Base-by-base conservation (phyloP, 495 filamentous ascomycete species). In the Penicillium canariense region DNA sequence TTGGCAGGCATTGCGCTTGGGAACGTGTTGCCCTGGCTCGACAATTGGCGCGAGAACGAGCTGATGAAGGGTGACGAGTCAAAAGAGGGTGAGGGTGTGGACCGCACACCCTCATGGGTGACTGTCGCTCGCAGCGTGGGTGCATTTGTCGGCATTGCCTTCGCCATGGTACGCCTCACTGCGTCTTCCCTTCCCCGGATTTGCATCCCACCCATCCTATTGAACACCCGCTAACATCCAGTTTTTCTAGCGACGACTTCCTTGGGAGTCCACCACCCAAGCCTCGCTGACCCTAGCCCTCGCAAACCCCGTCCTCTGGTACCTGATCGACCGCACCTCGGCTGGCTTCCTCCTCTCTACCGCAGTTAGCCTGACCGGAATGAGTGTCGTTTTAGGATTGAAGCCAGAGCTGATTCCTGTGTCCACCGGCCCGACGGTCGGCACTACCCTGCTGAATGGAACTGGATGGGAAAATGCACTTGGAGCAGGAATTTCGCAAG, bases 231-330 rank as follows among this genome's bases (percentile, higher is more conserved):
- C 43, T 35, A 36, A 49, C 53, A n/a, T 49, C 27, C 11, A 28
- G 50, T 39, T 51, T 63, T 35, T 60, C 48, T 65, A 94, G 87
- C 84, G 94, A 44, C 86, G 84, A 67, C 83, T 95, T 18, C 89
- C 90, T 11, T 98, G 94, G 94, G 79, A 92, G 65, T 97, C 94
- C 26, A 96, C 90, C 4, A 84, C 95, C 7, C 94, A 98, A 71
- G 86, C 92, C 43, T 96, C 94, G 3, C 65, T 96, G 5, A 95
- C 92, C 1, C 85, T 98, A 8, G 89, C 92, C 3, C 85, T 97
- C 48, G 90, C 86, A 5, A 98, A 97, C 64, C 92, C 94, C 3
- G 89, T 93, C 20, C 77, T 98, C 22, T 98, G 94, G 94, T 97
- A 95, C 67, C 77, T 97, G 22, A 85, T 98, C 62, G 94, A 98